phyloP scores from a whole-genome alignment of 176 grass and related monocot genomes.

The Ensete glaucum region DNA sequence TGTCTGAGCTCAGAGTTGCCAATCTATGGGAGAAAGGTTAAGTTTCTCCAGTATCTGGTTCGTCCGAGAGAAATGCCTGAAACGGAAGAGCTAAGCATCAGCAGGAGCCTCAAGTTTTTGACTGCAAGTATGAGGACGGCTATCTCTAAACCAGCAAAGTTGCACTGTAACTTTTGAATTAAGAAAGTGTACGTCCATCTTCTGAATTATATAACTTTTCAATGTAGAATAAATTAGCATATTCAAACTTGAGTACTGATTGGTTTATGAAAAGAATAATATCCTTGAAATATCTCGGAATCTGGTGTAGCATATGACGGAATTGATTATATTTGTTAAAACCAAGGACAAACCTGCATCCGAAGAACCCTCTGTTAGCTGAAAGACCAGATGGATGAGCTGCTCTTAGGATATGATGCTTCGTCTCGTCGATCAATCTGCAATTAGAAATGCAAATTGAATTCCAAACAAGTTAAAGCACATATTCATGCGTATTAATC shows the following conservation, averaged over 20 bases:
- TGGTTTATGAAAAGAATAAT: background rate
- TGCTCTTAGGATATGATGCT: conserved; percentile 77
- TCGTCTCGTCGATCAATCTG: conserved; percentile 77
- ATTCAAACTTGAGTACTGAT: no score
- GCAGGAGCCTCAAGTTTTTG: background rate
- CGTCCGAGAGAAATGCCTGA: conserved; percentile 80
- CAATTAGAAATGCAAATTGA: background rate
- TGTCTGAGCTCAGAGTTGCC: conserved; percentile 48
- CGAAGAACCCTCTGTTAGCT: conserved; percentile 76
- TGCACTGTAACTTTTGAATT: no score
- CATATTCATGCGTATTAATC: background rate
- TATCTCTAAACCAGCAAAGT: background rate
- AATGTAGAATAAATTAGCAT: background rate
- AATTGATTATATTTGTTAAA: background rate
- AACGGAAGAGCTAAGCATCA: background rate
- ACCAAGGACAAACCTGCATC: conserved; percentile 53
- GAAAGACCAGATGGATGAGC: conserved; percentile 94
- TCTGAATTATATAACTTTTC: background rate
- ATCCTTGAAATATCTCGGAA: background rate
- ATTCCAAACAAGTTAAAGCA: background rate
- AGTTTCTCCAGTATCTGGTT: conserved; percentile 72
- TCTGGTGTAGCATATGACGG: background rate
- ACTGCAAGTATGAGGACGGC: background rate
- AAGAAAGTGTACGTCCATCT: background rate
- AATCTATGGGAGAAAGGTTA: conserved; percentile 58